Base-by-base conservation (phyloP, 2,329 filamentous ascomycete genomes). In the Plectosphaerella plurivora region DNA sequence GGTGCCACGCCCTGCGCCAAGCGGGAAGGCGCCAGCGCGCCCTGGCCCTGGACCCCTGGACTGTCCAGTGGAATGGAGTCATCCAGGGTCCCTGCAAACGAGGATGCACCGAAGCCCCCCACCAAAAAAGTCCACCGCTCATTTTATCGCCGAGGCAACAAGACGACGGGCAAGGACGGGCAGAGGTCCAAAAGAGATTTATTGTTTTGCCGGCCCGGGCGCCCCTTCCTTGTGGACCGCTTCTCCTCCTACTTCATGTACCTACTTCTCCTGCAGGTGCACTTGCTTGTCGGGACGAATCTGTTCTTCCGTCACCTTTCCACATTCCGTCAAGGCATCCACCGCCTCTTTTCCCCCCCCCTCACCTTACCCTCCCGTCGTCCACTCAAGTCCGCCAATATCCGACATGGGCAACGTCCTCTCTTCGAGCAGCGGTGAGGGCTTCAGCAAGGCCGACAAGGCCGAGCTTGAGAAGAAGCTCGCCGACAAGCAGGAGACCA, bases 351-450 rank as follows among this genome's bases (percentile, higher is more conserved):
- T 11, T 45, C 41, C 25, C 25, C 33, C 20, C 39, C 22, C 16
- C 35, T 47, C 16, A 50, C 28, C 45, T 42, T 51, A 37, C 35
- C 42, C 41, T 39, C 47, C 25, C 45, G 41, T 45, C 20, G 24
- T 16, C n/a, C 37, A 25, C 41, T 49, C 46, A 35, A 36, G 35
- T 24, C 45, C 46, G 42, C 46, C 22, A 55, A 51, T 45, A 47
- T 15, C 22, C 49, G 37, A 53, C 46, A 72, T 72, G 69, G 69
- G 69, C 61, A 68, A 70, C 62, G 69, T 72, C 56, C 65, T 74
- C 56, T 70, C 67, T 57, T 66, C 65, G 53, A 62, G 60, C 56
- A 65, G 65, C 60, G 67, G 66, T 59, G 63, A 64, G 47, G 57
- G 58, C 60, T 52, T 70, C 45, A 63, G 63, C 57, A 65, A 68